Evolutionary conservation across 208 protist species (phyloP).

Genomic region (Wallacemonas collosoma): DNA sequence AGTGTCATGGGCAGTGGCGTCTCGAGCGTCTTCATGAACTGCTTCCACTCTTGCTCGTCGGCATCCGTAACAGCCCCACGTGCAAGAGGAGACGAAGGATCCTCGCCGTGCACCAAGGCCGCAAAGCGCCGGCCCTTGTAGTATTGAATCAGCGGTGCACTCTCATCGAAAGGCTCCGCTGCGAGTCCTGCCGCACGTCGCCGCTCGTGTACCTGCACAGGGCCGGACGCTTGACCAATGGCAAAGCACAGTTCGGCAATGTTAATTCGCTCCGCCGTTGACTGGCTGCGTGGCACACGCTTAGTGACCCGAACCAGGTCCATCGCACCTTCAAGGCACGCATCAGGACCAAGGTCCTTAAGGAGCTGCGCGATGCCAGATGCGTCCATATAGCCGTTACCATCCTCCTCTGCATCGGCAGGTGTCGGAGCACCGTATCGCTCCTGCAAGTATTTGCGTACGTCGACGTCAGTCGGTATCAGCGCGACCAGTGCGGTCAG

Average conservation of each 20-base stretch:
- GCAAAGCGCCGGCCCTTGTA: constrained; percentile 76
- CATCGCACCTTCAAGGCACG: constrained; percentile 39
- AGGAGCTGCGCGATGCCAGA: constrained; percentile 58
- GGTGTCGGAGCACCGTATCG: constrained; percentile 20
- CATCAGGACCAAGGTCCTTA: constrained; percentile 47
- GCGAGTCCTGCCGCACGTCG: constrained; percentile 44
- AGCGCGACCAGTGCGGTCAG: constrained; percentile 51
- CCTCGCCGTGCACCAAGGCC: constrained; percentile 45
- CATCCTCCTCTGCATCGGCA: not conserved
- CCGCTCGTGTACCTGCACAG: constrained; percentile 69
- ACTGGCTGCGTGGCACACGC: constrained; percentile 82
- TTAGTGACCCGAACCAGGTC: constrained; percentile 69
- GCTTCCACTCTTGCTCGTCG: constrained; percentile 58
- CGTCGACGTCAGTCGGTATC: constrained; percentile 44
- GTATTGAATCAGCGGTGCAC: constrained; percentile 67
- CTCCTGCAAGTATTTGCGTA: constrained; percentile 43
- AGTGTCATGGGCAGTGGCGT: constrained; percentile 88
- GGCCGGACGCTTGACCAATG: constrained; percentile 59
- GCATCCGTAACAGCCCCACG: constrained; percentile 15
- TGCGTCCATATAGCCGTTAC: constrained; percentile 49
- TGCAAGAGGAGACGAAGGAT: constrained; percentile 31
- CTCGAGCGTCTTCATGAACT: constrained; percentile 52
- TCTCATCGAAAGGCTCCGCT: constrained; percentile 52
- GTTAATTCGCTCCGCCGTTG: constrained; percentile 60
- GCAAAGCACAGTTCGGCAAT: constrained; percentile 88